phyloP scores from a whole-genome alignment of 2,329 filamentous ascomycete genomes.

The Aspergillus cejpii region DNA sequence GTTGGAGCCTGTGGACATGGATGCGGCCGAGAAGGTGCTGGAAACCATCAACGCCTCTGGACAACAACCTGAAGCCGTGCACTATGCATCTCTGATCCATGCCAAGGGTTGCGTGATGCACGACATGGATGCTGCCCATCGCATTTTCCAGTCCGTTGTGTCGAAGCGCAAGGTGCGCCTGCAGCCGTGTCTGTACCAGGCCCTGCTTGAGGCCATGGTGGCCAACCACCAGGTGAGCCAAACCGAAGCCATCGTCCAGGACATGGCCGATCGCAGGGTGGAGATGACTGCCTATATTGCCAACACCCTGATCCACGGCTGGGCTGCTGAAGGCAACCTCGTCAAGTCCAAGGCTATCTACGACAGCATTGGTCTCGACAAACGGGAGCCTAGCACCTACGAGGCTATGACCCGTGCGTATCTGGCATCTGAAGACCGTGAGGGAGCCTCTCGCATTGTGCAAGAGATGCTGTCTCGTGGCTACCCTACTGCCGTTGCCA shows the following conservation, averaged over 20 bases:
- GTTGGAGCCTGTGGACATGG: conserved; percentile 84
- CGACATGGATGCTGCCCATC: conserved; percentile 75
- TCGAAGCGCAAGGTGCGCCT: conserved; percentile 59
- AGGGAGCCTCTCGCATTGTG: conserved; percentile 69
- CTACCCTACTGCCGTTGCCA: conserved; percentile 84
- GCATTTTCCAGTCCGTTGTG: conserved; percentile 75
- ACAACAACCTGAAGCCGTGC: conserved; percentile 77
- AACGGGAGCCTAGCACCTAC: conserved; percentile 93
- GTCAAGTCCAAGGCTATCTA: conserved; percentile 73
- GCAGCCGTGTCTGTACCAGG: conserved; percentile 87
- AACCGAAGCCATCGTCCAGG: conserved; percentile 64
- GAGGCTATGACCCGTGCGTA: conserved; percentile 96
- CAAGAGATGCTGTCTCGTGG: conserved; percentile 85
- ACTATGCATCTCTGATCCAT: conserved; percentile 93
- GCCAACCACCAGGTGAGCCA: conserved; percentile 80
- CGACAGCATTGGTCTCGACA: conserved; percentile 65
- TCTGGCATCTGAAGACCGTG: conserved; percentile 73
- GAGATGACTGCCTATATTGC: conserved; percentile 96
- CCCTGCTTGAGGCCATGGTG: conserved; percentile 94
- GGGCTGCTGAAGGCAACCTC: conserved; percentile 79
- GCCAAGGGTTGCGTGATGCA: conserved; percentile 91
- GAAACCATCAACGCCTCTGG: conserved; percentile 68
- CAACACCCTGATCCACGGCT: conserved; percentile 95
- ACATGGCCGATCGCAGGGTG: conserved; percentile 68
- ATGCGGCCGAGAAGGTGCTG: conserved; percentile 75